Base-by-base conservation (phyloP, 2,329 filamentous ascomycete species). In the Aureobasidium sp. region DNA sequence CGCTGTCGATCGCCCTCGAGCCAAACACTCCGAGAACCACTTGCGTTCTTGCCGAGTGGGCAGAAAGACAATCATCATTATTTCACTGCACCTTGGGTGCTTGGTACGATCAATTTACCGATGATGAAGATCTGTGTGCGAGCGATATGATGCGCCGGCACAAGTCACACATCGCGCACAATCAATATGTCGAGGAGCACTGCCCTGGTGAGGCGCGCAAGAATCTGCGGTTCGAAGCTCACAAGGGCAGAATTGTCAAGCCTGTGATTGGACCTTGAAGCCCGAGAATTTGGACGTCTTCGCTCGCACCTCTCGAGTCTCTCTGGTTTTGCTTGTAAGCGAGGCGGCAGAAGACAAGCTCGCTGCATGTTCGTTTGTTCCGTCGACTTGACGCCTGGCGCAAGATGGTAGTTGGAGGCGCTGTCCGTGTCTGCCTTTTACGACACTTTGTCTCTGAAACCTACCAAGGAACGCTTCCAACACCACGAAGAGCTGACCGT, bases 1-100 rank as follows among this genome's bases (percentile, higher is more conserved):
- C 46, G 34, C 44, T 51, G 57, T 34, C 44, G 57, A 60, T 60
- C 57, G 34, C 57, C 34, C 44, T 42, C 20, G 46, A 60, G 36
- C 57, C 57, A 60, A 60, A 60, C 46, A 50, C 20, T 27, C 57
- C 15, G 26, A 41, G 56, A 59, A 59, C 56, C 36, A 48, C 42
- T 46, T 27, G 13, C 9, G 41, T 27, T 29, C 10, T 29, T 57
- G 52, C 37, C 52, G 37, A 34, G 39, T 26, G n/a, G 9, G 12
- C 23, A n/a, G 23, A 13, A 26, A 46, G 42, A 23, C 17, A 15
- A 13, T 12, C 42, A 27, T 46, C 42, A 27, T 26, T 13, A 13
- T 20, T 20, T 20, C 23, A 23, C 23, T 46, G 4, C 26, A 8
- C 23, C 23, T 15, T 17, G 6, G 42, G 23, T 13, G 23, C 42